Percentiles rank a stretch among this genome's conserved stretches.
Evolutionary conservation across 2,329 filamentous ascomycete species (phyloP).

Genomic region (Parastagonospora avenae): DNA sequence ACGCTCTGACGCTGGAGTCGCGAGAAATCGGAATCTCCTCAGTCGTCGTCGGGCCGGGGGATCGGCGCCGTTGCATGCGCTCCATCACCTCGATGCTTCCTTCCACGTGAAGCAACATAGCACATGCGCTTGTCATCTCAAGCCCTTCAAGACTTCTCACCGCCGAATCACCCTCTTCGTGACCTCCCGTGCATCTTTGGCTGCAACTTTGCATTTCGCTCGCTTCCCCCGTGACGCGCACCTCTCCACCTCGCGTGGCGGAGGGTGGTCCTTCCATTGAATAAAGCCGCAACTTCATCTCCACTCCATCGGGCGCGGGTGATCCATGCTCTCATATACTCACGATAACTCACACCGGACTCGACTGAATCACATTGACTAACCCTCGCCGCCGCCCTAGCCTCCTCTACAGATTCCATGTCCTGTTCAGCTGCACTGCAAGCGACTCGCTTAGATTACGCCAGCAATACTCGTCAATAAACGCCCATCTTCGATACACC

Average conservation of each 20-base stretch:
- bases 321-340: not conserved
- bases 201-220: not conserved
- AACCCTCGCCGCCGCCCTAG: no score
- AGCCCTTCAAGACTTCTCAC: not conserved
- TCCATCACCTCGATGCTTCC: slow-evolving; percentile 8
- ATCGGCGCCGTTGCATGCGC: slow-evolving; percentile 10
- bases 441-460: not conserved
- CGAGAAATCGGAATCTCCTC: not conserved
- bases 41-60: slow-evolving; percentile 6
- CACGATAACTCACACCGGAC: not conserved
- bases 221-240: slow-evolving; percentile 2
- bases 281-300: slow-evolving; percentile 11
- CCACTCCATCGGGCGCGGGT: slow-evolving; percentile 2
- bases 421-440: not conserved
- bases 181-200: not conserved
- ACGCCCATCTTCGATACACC: not conserved
- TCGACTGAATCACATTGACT: no score
- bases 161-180: slow-evolving; percentile 1
- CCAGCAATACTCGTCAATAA: not conserved
- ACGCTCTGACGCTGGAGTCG: slow-evolving; percentile 4
- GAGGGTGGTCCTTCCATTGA: slow-evolving; percentile 12
- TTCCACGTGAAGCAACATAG: not conserved
- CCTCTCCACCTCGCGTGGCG: slow-evolving; percentile 6
- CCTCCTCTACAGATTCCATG: not conserved
- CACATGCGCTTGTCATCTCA: not conserved